Conservation (phyloP, 2,329 filamentous ascomycete species). For the Amauroascus verrucosus region DNA sequence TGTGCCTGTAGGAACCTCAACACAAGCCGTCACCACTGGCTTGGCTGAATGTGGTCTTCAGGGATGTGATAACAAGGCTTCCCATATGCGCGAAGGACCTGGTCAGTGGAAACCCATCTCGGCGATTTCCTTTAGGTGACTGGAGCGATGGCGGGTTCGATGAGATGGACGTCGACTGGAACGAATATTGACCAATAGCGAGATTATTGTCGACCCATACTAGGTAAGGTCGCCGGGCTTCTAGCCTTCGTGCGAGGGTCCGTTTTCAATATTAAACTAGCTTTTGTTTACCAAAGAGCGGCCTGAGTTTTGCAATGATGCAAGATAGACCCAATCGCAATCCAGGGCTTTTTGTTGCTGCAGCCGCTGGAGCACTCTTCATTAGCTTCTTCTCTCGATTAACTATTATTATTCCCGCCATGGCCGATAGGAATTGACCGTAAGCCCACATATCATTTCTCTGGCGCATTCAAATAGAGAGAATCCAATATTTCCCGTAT, state of each 20-base stretch:
- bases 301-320: constrained; percentile 1
- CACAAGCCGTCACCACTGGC: no score
- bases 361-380: background rate
- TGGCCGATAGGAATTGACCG: constrained; percentile 1
- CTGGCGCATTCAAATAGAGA: constrained; percentile 5
- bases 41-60: no score
- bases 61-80: no score
- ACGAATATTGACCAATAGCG: background rate
- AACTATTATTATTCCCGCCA: background rate
- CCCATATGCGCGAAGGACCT: no score
- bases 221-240: background rate
- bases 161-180: background rate
- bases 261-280: background rate
- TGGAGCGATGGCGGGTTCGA: background rate
- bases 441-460: constrained; percentile 9
- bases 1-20: no score
- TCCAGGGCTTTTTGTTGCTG: background rate
- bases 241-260: background rate
- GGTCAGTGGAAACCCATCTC: no score
- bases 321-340: background rate
- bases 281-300: background rate
- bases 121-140: background rate
- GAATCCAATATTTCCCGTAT: constrained; percentile 10
- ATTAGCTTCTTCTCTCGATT: constrained; percentile 3
- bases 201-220: background rate